Percentiles rank a stretch among this genome's conserved stretches.
These are phyloP conservation scores for Nicotiana attenuata DNA, from an alignment of 257 asterid species.

Conservation along the genomic window DNA sequence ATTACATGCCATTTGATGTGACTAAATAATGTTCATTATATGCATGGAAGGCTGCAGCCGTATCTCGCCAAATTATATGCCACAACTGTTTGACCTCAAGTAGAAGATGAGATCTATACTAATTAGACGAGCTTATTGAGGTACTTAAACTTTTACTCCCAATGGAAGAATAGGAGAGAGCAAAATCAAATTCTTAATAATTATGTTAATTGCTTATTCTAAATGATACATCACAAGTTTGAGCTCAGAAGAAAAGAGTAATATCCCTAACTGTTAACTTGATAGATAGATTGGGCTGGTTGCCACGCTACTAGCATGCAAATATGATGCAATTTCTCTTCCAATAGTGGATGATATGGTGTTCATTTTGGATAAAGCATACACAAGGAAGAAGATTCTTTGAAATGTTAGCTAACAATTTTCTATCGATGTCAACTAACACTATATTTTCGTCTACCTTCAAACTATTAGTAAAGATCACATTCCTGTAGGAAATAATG, in stretches of 20 bases:
- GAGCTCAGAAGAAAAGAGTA: conserved; percentile 68
- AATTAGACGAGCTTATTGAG: conserved; percentile 85
- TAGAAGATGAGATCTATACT: conserved; percentile 81
- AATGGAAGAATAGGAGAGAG: too few species aligned
- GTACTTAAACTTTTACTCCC: conserved; percentile 13
- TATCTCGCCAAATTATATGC: conserved; percentile 68
- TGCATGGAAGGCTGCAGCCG: conserved; percentile 46
- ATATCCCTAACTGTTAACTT: conserved; percentile 48
- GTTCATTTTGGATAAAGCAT: too few species aligned
- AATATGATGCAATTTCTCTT: too few species aligned
- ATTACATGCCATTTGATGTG: background rate
- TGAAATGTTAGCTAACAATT: background rate
- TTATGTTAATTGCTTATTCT: background rate
- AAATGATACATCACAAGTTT: conserved; percentile 77
- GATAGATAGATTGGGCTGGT: too few species aligned
- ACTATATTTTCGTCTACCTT: too few species aligned
- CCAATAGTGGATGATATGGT: too few species aligned
- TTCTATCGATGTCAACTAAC: too few species aligned
- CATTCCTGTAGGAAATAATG: conserved; percentile 6
- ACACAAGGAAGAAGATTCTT: too few species aligned
- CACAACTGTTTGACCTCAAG: conserved; percentile 65
- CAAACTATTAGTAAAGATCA: background rate
- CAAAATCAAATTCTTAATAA: background rate
- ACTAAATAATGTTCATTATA: background rate
- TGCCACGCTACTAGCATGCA: too few species aligned